Evolutionary conservation across 106 monocot species (phyloP).

Genomic region (Phalaenopsis aphrodite): DNA sequence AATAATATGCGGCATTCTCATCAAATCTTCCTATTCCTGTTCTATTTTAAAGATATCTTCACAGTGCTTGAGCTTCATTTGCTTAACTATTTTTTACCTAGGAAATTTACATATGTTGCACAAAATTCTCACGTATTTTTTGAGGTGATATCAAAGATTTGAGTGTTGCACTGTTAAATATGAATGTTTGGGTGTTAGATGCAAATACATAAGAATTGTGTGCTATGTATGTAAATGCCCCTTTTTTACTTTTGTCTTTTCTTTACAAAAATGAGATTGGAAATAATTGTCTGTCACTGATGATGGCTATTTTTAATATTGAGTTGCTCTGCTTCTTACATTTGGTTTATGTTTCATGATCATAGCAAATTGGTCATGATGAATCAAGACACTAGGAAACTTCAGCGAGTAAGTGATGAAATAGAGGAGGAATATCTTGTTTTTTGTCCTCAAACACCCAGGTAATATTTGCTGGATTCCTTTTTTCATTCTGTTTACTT

Average conservation of each 20-base stretch:
- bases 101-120: too few species aligned
- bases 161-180: too few species aligned
- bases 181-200: too few species aligned
- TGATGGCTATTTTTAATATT: not conserved
- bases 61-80: not conserved
- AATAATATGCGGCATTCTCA: not conserved
- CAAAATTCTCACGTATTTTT: too few species aligned
- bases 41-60: not conserved
- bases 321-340: not conserved
- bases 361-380: conserved; percentile 99
- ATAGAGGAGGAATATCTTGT: conserved; percentile 90
- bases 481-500: not conserved
- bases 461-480: conserved; percentile 30
- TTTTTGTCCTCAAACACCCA: conserved; percentile 73
- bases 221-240: too few species aligned
- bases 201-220: too few species aligned
- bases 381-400: conserved; percentile 90
- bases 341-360: not conserved
- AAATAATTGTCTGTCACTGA: not conserved
- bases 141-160: too few species aligned
- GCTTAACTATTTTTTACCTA: not conserved
- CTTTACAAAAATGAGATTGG: not conserved
- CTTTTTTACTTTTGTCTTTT: not conserved
- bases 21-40: too few species aligned
- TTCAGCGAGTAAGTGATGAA: conserved; percentile 94